A percentile compares a stretch with the other conserved stretches of the same genome.
Evolutionary conservation across 2,329 filamentous ascomycete genomes (phyloP).

Genomic region (Clonostachys chloroleuca): DNA sequence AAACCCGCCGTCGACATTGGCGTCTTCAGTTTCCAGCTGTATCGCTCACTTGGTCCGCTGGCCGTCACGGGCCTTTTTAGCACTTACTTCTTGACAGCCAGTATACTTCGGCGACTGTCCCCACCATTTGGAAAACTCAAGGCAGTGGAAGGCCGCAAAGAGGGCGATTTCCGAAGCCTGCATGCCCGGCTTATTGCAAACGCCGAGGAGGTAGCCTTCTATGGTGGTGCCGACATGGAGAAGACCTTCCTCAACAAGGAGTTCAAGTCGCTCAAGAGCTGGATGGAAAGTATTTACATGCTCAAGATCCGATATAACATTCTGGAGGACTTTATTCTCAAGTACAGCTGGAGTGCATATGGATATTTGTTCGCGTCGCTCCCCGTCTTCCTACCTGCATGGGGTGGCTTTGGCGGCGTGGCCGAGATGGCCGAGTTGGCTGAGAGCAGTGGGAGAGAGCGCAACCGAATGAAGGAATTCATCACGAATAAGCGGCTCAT

Average conservation of each 20-base stretch:
- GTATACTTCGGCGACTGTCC: constrained; percentile 80
- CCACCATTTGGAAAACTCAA: constrained; percentile 97
- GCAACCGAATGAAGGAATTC: constrained; percentile 93
- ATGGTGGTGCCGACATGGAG: constrained; percentile 92
- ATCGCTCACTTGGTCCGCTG: constrained; percentile 82
- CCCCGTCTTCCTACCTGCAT: constrained; percentile 89
- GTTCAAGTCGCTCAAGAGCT: constrained; percentile 87
- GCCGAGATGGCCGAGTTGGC: constrained; percentile 56
- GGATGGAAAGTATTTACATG: constrained; percentile 98
- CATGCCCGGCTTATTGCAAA: constrained; percentile 94
- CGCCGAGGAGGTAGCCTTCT: constrained; percentile 96
- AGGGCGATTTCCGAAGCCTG: constrained; percentile 89
- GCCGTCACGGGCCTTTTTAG: constrained; percentile 81
- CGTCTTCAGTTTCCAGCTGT: constrained; percentile 97
- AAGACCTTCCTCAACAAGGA: constrained; percentile 87
- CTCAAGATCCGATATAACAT: constrained; percentile 99
- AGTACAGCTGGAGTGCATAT: constrained; percentile 98
- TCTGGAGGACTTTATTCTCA: constrained; percentile 94
- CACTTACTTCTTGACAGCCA: constrained; percentile 93
- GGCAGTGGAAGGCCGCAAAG: constrained; percentile 89
- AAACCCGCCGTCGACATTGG: constrained; percentile 96
- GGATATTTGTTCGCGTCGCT: constrained; percentile 91
- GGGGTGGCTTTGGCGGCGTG: constrained; percentile 78
- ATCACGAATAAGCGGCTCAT: constrained; percentile 99
- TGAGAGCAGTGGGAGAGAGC: constrained; percentile 59